Conservation (phyloP, 2,329 filamentous ascomycete genomes). For the Ilyonectria mors-panacis region DNA sequence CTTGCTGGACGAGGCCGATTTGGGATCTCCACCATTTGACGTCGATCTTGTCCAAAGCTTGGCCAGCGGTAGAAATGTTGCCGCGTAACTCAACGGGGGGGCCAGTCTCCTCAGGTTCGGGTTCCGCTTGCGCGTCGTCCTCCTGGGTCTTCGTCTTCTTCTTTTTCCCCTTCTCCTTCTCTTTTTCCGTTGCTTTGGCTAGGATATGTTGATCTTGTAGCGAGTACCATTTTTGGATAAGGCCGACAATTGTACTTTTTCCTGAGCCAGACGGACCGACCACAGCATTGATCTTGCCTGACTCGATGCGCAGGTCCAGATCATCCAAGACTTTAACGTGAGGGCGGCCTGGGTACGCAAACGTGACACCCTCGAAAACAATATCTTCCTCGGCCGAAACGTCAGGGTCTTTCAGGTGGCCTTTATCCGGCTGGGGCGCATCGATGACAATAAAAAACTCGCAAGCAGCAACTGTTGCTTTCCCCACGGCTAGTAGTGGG, state of each 20-base stretch:
- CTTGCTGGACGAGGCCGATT: slow-evolving; percentile 78
- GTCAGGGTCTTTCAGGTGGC: slow-evolving; percentile 55
- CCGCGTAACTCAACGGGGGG: slow-evolving; percentile 62
- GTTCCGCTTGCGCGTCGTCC: slow-evolving; percentile 49
- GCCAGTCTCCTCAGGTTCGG: slow-evolving; percentile 56
- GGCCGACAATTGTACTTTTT: slow-evolving; percentile 81
- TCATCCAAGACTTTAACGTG: slow-evolving; percentile 75
- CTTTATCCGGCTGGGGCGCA: slow-evolving; percentile 57
- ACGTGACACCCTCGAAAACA: slow-evolving; percentile 74
- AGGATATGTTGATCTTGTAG: slow-evolving; percentile 68
- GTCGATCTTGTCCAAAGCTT: slow-evolving; percentile 70
- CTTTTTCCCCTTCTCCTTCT: slow-evolving; percentile 61
- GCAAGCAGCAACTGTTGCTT: slow-evolving; percentile 70
- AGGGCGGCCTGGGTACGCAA: slow-evolving; percentile 79
- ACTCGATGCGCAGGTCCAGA: slow-evolving; percentile 70
- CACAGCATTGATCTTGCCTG: slow-evolving; percentile 79
- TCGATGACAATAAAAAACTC: slow-evolving; percentile 71
- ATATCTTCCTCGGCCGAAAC: slow-evolving; percentile 58
- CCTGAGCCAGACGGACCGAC: slow-evolving; percentile 81
- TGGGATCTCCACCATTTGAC: slow-evolving; percentile 75
- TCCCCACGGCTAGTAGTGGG: slow-evolving; percentile 71
- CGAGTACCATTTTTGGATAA: slow-evolving; percentile 81
- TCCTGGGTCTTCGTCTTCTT: slow-evolving; percentile 57
- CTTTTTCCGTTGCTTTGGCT: slow-evolving; percentile 64
- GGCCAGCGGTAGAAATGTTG: slow-evolving; percentile 66